These are phyloP conservation scores for Poa annua DNA, from an alignment of 176 grass and related monocot species.

Conservation along the genomic window DNA sequence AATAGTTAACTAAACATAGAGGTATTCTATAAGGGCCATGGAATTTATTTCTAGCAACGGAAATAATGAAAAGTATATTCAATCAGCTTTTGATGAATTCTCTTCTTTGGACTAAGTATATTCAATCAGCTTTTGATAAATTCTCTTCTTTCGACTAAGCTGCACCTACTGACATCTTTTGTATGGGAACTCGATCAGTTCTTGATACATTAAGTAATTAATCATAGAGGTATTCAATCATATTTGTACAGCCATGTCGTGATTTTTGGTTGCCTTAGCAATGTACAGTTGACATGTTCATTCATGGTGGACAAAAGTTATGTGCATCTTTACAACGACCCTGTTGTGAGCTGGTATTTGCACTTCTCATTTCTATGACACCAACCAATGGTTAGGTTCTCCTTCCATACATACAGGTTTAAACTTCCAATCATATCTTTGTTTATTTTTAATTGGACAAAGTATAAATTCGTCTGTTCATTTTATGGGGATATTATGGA, in stretches of 20 bases:
- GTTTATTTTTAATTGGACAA: no score
- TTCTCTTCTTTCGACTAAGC: no score
- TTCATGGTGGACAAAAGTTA: background rate
- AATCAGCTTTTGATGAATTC: background rate
- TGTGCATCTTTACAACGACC: background rate
- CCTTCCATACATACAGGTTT: background rate
- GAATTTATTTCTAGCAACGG: no score
- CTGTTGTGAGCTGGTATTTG: background rate
- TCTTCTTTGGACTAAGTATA: background rate
- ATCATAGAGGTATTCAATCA: background rate
- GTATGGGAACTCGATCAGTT: no score
- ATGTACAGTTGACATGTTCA: no score
- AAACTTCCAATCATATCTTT: background rate
- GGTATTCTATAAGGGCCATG: background rate
- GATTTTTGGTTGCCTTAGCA: background rate
- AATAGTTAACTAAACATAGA: background rate
- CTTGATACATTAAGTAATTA: no score
- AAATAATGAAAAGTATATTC: background rate
- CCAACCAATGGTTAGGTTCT: background rate
- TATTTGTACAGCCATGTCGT: background rate
- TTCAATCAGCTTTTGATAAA: background rate
- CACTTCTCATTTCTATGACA: background rate
- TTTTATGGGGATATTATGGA: no score
- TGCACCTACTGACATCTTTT: no score
- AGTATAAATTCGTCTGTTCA: no score